Evolutionary conservation across 495 filamentous ascomycete species (phyloP).

Genomic region (Lepraria neglecta): DNA sequence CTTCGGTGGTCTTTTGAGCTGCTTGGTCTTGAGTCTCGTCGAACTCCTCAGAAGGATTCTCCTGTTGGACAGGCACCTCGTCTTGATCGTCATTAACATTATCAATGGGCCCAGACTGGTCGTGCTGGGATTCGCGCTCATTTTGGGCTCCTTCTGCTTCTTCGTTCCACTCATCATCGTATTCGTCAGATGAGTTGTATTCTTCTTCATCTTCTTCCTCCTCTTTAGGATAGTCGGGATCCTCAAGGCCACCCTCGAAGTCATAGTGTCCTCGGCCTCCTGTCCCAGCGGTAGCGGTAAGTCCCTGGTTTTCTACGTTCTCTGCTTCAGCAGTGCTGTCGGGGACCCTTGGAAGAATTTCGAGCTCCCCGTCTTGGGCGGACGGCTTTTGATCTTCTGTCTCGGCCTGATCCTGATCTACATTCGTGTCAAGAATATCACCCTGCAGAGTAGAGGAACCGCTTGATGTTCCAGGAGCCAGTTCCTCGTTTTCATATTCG

Average conservation of each 20-base stretch:
- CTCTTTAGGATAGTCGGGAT: not conserved
- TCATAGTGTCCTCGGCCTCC: no score
- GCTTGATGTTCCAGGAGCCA: constrained; percentile 18
- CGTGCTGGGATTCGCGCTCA: not conserved
- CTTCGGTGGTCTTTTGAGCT: not conserved
- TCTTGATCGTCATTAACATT: not conserved
- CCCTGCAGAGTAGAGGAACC: constrained; percentile 24
- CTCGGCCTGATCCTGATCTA: not conserved
- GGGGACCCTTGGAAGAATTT: not conserved
- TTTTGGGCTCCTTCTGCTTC: not conserved
- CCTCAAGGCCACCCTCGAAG: no score
- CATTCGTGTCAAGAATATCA: constrained; percentile 14
- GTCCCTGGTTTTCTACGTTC: not conserved
- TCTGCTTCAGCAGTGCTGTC: not conserved
- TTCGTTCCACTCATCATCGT: not conserved
- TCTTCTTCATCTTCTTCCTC: not conserved
- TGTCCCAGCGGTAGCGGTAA: no score
- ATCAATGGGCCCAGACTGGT: not conserved
- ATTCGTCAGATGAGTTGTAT: not conserved
- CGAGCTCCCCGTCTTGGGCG: constrained; percentile 24
- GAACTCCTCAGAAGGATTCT: not conserved
- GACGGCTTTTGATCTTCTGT: not conserved
- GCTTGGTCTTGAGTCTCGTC: not conserved
- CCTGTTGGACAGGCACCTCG: not conserved
- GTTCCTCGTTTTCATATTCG: constrained; percentile 31